Evolutionary conservation across 768 basidiomycete genomes (phyloP).

Genomic region (Cystobasidium onofrii): DNA sequence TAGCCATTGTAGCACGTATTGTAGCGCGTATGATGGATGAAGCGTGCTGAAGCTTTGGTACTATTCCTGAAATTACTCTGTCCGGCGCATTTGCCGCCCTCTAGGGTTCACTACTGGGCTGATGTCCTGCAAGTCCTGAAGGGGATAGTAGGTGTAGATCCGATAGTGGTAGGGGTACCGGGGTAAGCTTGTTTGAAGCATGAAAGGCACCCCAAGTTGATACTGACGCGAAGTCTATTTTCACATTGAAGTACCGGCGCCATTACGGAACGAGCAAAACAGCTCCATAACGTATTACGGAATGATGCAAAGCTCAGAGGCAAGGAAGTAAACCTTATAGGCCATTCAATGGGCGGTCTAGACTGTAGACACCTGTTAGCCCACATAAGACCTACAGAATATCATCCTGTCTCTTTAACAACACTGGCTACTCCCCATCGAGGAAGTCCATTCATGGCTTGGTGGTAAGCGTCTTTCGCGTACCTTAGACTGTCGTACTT

Average conservation of each 20-base stretch:
- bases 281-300: constrained; percentile 64
- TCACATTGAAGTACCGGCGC: constrained; percentile 66
- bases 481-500: too few species aligned
- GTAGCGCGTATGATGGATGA: not conserved
- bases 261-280: constrained; percentile 67
- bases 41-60: too few species aligned
- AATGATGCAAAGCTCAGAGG: constrained; percentile 54
- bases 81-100: constrained; percentile 14
- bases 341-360: constrained; percentile 70
- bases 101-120: constrained; percentile 78
- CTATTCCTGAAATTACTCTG: too few species aligned
- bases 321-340: constrained; percentile 80
- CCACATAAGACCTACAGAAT: constrained; percentile 69
- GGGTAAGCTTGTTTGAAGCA: constrained; percentile 56
- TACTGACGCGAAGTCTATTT: not conserved
- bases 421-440: constrained; percentile 88
- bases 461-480: constrained; percentile 57
- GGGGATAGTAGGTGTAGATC: constrained; percentile 75
- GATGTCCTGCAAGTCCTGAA: constrained; percentile 73
- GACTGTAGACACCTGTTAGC: constrained; percentile 89
- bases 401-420: constrained; percentile 77
- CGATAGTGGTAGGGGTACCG: constrained; percentile 91
- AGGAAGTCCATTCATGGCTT: constrained; percentile 98
- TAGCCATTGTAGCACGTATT: not conserved
- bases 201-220: too few species aligned